A percentile compares a stretch with the other conserved stretches of the same genome.
Evolutionary conservation across 148 eudicot genomes (phyloP).

Genomic region (Mesembryanthemum crystallinum): DNA sequence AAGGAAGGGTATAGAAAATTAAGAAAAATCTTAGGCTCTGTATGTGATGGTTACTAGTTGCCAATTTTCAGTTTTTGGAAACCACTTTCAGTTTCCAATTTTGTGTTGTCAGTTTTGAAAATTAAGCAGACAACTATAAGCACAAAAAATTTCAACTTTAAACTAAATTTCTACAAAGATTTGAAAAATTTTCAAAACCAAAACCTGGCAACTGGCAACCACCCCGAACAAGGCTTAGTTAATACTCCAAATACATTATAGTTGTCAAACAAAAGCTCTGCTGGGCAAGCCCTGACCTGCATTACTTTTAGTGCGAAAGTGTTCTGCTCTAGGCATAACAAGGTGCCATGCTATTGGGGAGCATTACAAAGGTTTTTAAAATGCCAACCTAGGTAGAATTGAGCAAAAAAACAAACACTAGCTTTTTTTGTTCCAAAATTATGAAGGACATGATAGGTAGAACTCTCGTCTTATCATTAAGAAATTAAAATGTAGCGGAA

Average conservation of each 20-base stretch:
- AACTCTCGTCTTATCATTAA: not conserved
- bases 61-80: too few relatives aligned
- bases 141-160: too few relatives aligned
- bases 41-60: too few relatives aligned
- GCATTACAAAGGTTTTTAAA: not conserved
- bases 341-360: too few relatives aligned
- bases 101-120: too few relatives aligned
- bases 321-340: not conserved
- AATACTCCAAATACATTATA: not conserved
- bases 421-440: not conserved
- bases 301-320: not conserved
- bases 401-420: not conserved
- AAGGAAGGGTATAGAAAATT: not conserved
- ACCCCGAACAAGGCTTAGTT: too few relatives aligned
- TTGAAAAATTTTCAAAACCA: too few relatives aligned
- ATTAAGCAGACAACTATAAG: too few relatives aligned
- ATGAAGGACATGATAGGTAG: not conserved
- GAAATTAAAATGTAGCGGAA: not conserved
- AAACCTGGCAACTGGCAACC: too few relatives aligned
- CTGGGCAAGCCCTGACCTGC: not conserved
- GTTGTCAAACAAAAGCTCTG: not conserved
- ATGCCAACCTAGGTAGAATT: not conserved
- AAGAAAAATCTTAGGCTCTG: too few relatives aligned
- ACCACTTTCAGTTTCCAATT: too few relatives aligned
- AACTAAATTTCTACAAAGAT: too few relatives aligned